Base-by-base conservation (phyloP, 2,329 filamentous ascomycete species). In the Apiospora rasikravindrae region DNA sequence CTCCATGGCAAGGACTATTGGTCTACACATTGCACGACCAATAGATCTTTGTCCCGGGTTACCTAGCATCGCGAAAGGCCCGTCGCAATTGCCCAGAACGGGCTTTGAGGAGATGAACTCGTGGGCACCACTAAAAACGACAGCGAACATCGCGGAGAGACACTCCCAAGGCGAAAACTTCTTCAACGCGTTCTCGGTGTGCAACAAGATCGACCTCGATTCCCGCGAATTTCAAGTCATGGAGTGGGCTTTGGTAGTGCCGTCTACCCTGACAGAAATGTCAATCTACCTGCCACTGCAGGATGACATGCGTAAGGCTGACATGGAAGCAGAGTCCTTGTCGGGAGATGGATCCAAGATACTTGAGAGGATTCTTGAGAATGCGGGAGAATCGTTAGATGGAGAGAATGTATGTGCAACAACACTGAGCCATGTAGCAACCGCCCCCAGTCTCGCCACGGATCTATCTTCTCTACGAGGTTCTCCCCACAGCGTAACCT, bases 11-110 rank as follows among this genome's bases (percentile, higher is more conserved):
- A 73, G 76, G 1, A 74, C 83, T 1, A 72, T 86, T 42, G 80
- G 81, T 19, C 72, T 85, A 0, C 84, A 86, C 69, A 71, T 86
- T 10, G 84, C 82, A 0, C 78, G 83, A 4, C 77, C 81, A 0
- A 75, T 79, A 8, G 77, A 81, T 24, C 64, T 72, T 8, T 76
- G 80, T 2, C 70, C 73, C 0, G 80, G 80, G 1, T 77, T 85
- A n/a, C 83, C 84, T 4, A 71, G 76, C 1, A 76, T 84, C 24
- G 82, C 82, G 0, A 67, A 78, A 4, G 82, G 84, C 0, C 82
- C 82, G 0, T 70, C 73, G 2, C 69, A 79, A 1, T 70, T 73
- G 0, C 76, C 77, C 0, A 76, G 78, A 71, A 81, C 80, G 2
- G 74, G 77, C 14, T 79, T 78, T 8, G 83, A 86, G 70, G 74